Conservation (phyloP, 2,329 filamentous ascomycete genomes). For the Monosporascus sp. region DNA sequence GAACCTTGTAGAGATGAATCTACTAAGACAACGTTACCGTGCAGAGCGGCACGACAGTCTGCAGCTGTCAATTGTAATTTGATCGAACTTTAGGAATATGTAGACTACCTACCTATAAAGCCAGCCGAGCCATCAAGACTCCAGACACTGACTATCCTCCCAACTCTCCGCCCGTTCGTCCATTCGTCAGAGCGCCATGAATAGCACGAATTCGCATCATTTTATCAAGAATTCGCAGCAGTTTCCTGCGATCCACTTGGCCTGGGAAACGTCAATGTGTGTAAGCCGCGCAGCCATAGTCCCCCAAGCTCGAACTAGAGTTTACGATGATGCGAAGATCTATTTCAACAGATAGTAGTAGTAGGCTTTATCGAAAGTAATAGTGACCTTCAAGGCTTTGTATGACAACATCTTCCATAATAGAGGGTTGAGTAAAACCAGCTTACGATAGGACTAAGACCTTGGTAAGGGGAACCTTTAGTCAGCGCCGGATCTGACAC, state of each 20-base stretch:
- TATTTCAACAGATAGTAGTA: neutral
- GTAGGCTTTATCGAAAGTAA: neutral
- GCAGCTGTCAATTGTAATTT: no score
- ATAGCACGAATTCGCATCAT: neutral
- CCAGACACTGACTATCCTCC: no score
- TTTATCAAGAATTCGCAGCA: neutral
- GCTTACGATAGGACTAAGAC: neutral
- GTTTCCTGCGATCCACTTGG: neutral
- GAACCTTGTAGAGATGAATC: no score
- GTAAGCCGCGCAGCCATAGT: neutral
- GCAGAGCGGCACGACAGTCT: no score
- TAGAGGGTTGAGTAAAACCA: neutral
- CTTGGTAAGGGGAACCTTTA: neutral
- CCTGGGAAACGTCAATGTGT: neutral
- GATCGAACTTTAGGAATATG: no score
- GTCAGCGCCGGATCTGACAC: neutral
- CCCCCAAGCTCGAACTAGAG: neutral
- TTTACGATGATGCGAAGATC: neutral
- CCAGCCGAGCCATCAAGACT: no score
- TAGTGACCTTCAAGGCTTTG: neutral
- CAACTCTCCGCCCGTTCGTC: neutral
- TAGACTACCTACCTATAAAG: no score
- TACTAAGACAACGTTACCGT: no score
- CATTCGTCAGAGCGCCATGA: neutral
- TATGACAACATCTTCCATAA: neutral